Evolutionary conservation across 2,329 filamentous ascomycete species (phyloP).

Genomic region (Beauveria bassiana): DNA sequence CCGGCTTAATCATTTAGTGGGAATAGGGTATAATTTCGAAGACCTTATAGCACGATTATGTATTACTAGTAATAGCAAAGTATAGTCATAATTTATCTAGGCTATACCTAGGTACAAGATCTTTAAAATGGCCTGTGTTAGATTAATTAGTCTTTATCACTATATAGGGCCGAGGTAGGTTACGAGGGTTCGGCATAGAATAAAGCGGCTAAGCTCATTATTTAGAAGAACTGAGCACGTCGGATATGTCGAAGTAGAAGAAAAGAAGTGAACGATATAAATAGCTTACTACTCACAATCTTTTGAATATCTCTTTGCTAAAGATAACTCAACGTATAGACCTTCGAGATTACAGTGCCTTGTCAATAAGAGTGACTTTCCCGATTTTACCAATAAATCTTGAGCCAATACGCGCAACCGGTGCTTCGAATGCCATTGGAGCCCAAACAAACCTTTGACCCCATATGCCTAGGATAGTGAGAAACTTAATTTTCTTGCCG

Average conservation of each 20-base stretch:
- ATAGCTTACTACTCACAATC: neutral
- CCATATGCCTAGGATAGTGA: neutral
- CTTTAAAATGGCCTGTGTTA: too few relatives aligned
- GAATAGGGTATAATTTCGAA: too few relatives aligned
- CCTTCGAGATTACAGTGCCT: neutral
- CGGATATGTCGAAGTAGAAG: neutral
- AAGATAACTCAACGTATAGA: neutral
- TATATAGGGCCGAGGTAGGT: too few relatives aligned
- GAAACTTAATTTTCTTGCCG: neutral
- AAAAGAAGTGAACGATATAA: neutral
- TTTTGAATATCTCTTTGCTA: too few relatives aligned
- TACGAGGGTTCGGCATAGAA: too few relatives aligned
- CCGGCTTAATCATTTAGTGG: too few relatives aligned
- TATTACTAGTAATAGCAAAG: too few relatives aligned
- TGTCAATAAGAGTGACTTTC: neutral
- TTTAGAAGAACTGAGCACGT: neutral
- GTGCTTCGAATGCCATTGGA: slow-evolving; percentile 5
- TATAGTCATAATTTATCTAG: too few relatives aligned
- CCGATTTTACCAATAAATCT: neutral
- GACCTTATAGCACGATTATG: too few relatives aligned
- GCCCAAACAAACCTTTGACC: neutral
- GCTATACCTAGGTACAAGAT: too few relatives aligned
- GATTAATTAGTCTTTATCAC: too few relatives aligned
- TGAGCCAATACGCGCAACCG: neutral
- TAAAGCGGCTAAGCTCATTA: neutral